Evolutionary conservation across 495 filamentous ascomycete species (phyloP), one percentile per base, ranked within the genome.

Genomic region (Penicillium ucsense): DNA sequence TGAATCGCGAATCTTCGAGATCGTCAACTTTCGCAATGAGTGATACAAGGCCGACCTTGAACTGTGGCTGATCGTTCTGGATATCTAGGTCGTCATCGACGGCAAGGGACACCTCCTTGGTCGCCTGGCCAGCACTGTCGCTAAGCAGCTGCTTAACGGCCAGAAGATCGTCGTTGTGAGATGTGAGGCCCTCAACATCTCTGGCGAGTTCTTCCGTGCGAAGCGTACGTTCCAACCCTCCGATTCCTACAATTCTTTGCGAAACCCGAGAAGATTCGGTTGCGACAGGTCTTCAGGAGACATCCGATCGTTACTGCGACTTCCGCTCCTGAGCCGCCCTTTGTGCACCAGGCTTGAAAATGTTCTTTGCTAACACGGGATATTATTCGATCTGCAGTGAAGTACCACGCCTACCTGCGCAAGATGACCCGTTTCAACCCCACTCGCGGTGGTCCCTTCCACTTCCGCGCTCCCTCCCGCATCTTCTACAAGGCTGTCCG

Each of bases 401-500:
- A 98, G 87, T 98, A 97, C 83, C 86, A 92, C 65, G 86, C 91
- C 75, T 97, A 96, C 80, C 86, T 98, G 66, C 88, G 90, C 81
- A 98, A 97, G 84, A 89, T 90, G 75, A 98, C 94, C 69, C 88
- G 92, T 72, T 98, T 85, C 86, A 98, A 98, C 81, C 89, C 92
- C 62, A 94, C 87, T 60, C 91, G 89, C 67, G 92, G 89, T 79
- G 89, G 92, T 79, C 94, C 92, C 70, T 98, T 95, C 85, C 92
- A 97, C 77, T 98, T 95, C 88, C 94, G 92, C 73, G 87, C 89
- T 63, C 92, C 92, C 43, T 92, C 90, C 57, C 84, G 94, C 70
- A 95, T 98, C 75, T 91, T 98, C 85, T 98, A 96, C 85, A 94
- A 95, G 83, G 89, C 92, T 67, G 88, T 98, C 75, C 94, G 92